Base-by-base conservation (phyloP, 2,329 filamentous ascomycete genomes). In the Bipolaris oryzae region DNA sequence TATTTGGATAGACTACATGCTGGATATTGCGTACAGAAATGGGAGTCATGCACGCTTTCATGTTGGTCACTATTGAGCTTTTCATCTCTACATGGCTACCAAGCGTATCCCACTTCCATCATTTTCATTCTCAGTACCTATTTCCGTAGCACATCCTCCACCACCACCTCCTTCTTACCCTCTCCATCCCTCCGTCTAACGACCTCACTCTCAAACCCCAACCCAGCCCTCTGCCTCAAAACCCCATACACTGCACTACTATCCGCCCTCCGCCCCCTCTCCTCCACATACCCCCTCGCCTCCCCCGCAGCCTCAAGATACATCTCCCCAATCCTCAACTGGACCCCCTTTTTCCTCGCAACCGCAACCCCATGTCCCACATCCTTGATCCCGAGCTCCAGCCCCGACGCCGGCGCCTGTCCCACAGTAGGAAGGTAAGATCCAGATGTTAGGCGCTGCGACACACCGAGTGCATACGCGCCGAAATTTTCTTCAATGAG, bases 321-420 rank as follows among this genome's bases (percentile, higher is more conserved):
- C 21, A 80, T 64, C 51, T 82, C 77, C 0, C 74, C 80, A 18
- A 81, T 74, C 43, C 76, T 69, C 15, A 84, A 59, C 16, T 61
- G 72, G 20, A 77, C 61, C 0, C 79, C 80, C 0, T 68, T 69
- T 1, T 75, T 71, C 45, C 72, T 69, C 1, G 81, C 82, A 25
- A 78, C 75, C 5, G 69, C 68, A 11, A 84, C 75, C 0, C 80
- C 82, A 62, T 83, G 80, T 0, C 78, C 76, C 0, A 84, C 81
- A 61, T 85, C 83, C 55, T 85, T 84, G 7, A 84, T 74, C 0
- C 80, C 83, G 3, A 85, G 68, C 20, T 78, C 76, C 3, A 85
- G 55, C 35, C 81, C 81, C 0, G 81, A 84, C 74, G 76, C 79
- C 1, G 82, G 81, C 25, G 72, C 63, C 23, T 77, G 48, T 0